These are phyloP conservation scores for Myxozyma geophila DNA, from an alignment of 805 yeast species.

Conservation along the genomic window DNA sequence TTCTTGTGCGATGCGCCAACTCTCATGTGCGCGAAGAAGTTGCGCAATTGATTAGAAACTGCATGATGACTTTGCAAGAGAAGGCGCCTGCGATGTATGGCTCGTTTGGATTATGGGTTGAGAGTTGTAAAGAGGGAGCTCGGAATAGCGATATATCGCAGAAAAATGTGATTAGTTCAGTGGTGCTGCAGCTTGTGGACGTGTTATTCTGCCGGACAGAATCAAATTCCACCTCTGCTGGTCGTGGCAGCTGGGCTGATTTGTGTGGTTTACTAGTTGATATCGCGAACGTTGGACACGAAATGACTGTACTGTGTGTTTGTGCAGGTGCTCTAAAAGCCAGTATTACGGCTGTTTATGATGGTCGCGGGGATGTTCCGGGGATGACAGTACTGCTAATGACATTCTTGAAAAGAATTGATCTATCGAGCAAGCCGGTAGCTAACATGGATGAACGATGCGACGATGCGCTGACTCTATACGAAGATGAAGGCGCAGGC, in stretches of 20 bases:
- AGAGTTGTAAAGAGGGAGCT: neutral
- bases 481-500: slow-evolving; percentile 1
- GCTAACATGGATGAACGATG: slow-evolving; percentile 11
- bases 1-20: slow-evolving; percentile 30
- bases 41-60: slow-evolving; percentile 6
- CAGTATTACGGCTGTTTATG: slow-evolving; percentile 14
- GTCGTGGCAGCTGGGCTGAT: slow-evolving; percentile 25
- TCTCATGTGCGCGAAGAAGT: slow-evolving; percentile 15
- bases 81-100: slow-evolving; percentile 20
- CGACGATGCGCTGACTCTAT: neutral
- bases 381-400: slow-evolving; percentile 10
- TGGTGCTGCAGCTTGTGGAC: neutral
- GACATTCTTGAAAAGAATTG: slow-evolving; percentile 10
- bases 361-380: slow-evolving; percentile 15
- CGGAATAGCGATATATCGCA: neutral
- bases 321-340: slow-evolving; percentile 22
- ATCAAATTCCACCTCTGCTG: neutral
- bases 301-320: slow-evolving; percentile 20
- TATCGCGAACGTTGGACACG: slow-evolving; percentile 13
- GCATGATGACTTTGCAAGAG: slow-evolving; percentile 10
- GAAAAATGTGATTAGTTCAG: neutral
- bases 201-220: neutral
- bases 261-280: slow-evolving; percentile 14
- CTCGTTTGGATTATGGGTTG: slow-evolving; percentile 14
- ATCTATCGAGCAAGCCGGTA: neutral